Conservation (phyloP, 169 alveolate species). For the Cryptosporidium tyzzeri region DNA sequence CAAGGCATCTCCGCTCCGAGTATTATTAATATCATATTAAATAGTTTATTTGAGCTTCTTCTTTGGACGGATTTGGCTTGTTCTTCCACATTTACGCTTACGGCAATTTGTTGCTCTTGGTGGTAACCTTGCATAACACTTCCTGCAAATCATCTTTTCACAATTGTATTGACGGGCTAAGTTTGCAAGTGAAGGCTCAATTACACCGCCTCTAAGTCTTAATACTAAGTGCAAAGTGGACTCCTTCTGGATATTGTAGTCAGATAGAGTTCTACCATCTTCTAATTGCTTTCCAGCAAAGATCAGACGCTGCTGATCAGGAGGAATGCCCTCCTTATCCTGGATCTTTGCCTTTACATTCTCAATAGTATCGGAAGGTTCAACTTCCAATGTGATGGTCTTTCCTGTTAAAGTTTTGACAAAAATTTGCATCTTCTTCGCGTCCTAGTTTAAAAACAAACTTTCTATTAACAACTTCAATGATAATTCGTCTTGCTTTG, state of each 20-base stretch:
- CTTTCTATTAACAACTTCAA: background rate
- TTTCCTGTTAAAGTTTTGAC: constrained; percentile 97
- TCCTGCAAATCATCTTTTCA: constrained; percentile 97
- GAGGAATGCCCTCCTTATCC: constrained; percentile 99
- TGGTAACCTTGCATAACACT: constrained; percentile 99
- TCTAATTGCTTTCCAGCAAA: constrained; percentile 99
- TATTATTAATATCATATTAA: background rate
- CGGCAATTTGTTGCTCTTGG: constrained; percentile 99
- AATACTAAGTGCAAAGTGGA: constrained; percentile 97
- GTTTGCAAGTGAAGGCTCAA: constrained; percentile 98
- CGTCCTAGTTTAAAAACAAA: constrained; percentile 4
- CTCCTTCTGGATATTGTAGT: constrained; percentile 98
- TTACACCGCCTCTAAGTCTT: constrained; percentile 99
- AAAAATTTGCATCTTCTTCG: constrained; percentile 91
- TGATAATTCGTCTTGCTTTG: constrained; percentile 13
- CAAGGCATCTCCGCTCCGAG: background rate
- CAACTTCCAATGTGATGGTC: constrained; percentile 96
- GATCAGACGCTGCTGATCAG: constrained; percentile 99
- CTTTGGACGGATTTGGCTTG: constrained; percentile 98
- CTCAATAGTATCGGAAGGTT: constrained; percentile 96
- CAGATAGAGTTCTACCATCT: constrained; percentile 98
- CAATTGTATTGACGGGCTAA: constrained; percentile 99
- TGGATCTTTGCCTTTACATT: constrained; percentile 97
- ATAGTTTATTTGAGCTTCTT: constrained; percentile 95
- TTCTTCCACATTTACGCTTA: constrained; percentile 99